Percentiles rank a stretch among this genome's conserved stretches.
Conservation (phyloP, 495 filamentous ascomycete genomes). For the Tetracladium setigerum region DNA sequence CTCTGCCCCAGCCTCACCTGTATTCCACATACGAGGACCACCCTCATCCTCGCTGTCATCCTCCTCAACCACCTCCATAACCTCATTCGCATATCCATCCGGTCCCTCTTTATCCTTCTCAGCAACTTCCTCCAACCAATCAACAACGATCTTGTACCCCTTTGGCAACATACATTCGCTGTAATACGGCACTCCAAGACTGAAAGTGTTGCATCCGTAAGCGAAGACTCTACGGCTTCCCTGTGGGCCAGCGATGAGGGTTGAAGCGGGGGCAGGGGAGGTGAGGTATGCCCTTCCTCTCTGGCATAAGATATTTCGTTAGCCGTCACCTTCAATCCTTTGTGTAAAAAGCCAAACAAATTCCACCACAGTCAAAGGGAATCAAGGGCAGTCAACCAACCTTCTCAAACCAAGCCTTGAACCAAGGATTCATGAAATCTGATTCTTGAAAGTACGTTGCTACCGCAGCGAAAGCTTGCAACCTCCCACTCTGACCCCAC, state of each 20-base stretch:
- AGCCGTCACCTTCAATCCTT: too few relatives aligned
- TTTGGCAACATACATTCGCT: slow-evolving; percentile 32
- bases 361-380: neutral
- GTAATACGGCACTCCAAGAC: slow-evolving; percentile 29
- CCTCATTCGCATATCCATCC: too few relatives aligned
- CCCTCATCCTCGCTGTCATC: too few relatives aligned
- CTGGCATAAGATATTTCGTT: slow-evolving; percentile 22
- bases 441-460: slow-evolving; percentile 19
- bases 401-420: slow-evolving; percentile 36
- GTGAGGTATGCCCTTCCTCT: slow-evolving; percentile 55
- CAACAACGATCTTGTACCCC: slow-evolving; percentile 27
- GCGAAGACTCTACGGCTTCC: slow-evolving; percentile 25
- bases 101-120: neutral
- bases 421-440: slow-evolving; percentile 28
- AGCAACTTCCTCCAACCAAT: slow-evolving; percentile 37
- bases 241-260: slow-evolving; percentile 35
- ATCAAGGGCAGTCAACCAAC: slow-evolving; percentile 26
- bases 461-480: slow-evolving; percentile 34
- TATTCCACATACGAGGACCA: too few relatives aligned
- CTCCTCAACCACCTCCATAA: too few relatives aligned
- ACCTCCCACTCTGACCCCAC: slow-evolving; percentile 28
- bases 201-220: slow-evolving; percentile 39
- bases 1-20: too few relatives aligned
- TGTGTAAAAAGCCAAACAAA: slow-evolving; percentile 16
- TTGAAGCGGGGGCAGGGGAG: slow-evolving; percentile 38